phyloP scores from a whole-genome alignment of 2,329 filamentous ascomycete species.

The Botrytis aclada region DNA sequence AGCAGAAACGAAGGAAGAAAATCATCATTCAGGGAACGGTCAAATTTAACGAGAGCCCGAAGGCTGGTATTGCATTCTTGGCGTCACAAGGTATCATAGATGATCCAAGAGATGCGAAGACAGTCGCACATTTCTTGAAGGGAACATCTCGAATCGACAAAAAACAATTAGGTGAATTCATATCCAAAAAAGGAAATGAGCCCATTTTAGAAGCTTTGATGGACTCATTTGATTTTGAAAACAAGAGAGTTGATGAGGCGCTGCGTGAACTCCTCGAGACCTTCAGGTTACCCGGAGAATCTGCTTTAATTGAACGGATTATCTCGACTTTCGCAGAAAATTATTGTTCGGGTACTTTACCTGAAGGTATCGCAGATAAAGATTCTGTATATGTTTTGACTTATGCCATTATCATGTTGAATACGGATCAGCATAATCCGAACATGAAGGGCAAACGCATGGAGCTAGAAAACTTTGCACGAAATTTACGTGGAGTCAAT shows the following conservation, averaged over 20 bases:
- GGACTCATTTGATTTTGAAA: slow-evolving; percentile 80
- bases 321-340: slow-evolving; percentile 83
- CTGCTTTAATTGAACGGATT: slow-evolving; percentile 88
- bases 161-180: slow-evolving; percentile 83
- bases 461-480: slow-evolving; percentile 76
- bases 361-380: slow-evolving; percentile 74
- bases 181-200: slow-evolving; percentile 89
- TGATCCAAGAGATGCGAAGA: slow-evolving; percentile 67
- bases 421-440: slow-evolving; percentile 94
- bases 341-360: slow-evolving; percentile 68
- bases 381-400: slow-evolving; percentile 88
- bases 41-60: slow-evolving; percentile 95
- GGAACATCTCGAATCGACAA: slow-evolving; percentile 88
- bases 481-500: slow-evolving; percentile 89
- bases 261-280: slow-evolving; percentile 81
- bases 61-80: slow-evolving; percentile 81
- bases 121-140: slow-evolving; percentile 82
- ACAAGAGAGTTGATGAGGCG: slow-evolving; percentile 86
- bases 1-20: slow-evolving; percentile 77
- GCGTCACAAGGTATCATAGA: slow-evolving; percentile 82
- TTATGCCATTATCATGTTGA: slow-evolving; percentile 96
- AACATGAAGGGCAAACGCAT: slow-evolving; percentile 83
- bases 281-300: slow-evolving; percentile 92
- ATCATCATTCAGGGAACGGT: slow-evolving; percentile 82
- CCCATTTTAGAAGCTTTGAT: slow-evolving; percentile 81